Conservation (phyloP, 1,284 basidiomycete genomes). For the Irpex lacteus region DNA sequence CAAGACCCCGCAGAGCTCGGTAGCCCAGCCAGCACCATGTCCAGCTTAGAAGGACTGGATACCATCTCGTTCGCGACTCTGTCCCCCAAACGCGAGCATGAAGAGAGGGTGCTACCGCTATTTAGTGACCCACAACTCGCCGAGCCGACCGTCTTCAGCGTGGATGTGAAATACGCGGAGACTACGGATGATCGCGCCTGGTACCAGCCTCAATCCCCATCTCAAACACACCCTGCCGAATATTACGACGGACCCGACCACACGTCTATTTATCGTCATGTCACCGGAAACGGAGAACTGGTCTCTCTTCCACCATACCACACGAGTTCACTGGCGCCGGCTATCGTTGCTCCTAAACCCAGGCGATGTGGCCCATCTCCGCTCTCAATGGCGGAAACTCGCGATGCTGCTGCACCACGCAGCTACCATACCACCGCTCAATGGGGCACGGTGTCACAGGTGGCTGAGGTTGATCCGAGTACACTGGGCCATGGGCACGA, state of each 20-base stretch:
- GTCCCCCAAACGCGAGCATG: conserved; percentile 21
- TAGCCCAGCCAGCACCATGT: conserved; percentile 5
- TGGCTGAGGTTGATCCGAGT: neutral
- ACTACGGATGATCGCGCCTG: neutral
- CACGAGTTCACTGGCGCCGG: neutral
- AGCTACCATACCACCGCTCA: neutral
- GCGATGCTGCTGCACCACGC: neutral
- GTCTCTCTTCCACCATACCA: neutral
- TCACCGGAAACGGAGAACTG: neutral
- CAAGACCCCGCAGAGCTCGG: neutral
- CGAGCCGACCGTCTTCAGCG: neutral
- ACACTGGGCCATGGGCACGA: neutral
- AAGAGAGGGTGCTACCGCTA: conserved; percentile 10
- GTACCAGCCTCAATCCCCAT: neutral
- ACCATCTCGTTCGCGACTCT: conserved; percentile 9
- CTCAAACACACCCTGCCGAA: neutral
- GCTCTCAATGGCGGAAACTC: neutral
- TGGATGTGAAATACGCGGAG: neutral
- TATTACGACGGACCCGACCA: neutral
- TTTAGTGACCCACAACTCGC: neutral
- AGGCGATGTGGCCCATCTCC: neutral
- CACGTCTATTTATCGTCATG: neutral
- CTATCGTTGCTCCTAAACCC: conserved; percentile 4
- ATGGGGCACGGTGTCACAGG: neutral
- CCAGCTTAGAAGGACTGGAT: conserved; percentile 1